Base-by-base conservation (phyloP, 2,329 filamentous ascomycete genomes). In the Teratosphaeria destructans region DNA sequence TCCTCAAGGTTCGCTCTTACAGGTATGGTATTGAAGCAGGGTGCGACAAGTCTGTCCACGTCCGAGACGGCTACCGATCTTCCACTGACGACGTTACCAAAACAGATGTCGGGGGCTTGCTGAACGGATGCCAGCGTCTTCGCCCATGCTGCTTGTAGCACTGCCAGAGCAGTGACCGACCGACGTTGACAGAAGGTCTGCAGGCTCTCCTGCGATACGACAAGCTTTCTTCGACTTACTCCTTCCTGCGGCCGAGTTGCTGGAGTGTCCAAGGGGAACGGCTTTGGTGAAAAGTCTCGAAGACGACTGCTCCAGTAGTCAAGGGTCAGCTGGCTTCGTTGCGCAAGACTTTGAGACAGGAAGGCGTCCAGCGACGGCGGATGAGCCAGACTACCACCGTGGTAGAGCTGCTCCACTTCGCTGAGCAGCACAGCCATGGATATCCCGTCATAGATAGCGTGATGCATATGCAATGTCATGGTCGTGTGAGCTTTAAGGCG, bases 1-100 rank as follows among this genome's bases (percentile, higher is more conserved):
- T 70, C 69, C 1, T 78, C 73, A 10, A 88, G 62, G 35, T 83
- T 74, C 16, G 84, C 74, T 29, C 90, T 82, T 1, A 91, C 70
- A 0, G 92, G 90, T 12, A 96, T 74, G 0, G 92, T 95, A 69
- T 96, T 96, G 78, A 96, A 96, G 71, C 90, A 95, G 0, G 92
- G 92, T 0, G 89, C 90, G n/a, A 95, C 82, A 5, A 96, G 81
- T 3, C 80, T 77, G 43, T 92, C 85, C 11, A 93, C 77, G 0
- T 81, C 82, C 5, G 87, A 80, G 2, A 92, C 72, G 0, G 83
- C 75, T 10, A 89, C 70, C 0, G 85, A 86, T 7, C 92, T 84
- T 1, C 92, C 91, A 68, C 85, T 92, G 59, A 93, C 81, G 2
- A 96, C 86, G 66, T 90, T 94, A 0, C 93, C 92, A 68, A 96